Evolutionary conservation across 2,329 filamentous ascomycete species (phyloP), one percentile per base, ranked within the genome.

Genomic region (Alternaria panax): DNA sequence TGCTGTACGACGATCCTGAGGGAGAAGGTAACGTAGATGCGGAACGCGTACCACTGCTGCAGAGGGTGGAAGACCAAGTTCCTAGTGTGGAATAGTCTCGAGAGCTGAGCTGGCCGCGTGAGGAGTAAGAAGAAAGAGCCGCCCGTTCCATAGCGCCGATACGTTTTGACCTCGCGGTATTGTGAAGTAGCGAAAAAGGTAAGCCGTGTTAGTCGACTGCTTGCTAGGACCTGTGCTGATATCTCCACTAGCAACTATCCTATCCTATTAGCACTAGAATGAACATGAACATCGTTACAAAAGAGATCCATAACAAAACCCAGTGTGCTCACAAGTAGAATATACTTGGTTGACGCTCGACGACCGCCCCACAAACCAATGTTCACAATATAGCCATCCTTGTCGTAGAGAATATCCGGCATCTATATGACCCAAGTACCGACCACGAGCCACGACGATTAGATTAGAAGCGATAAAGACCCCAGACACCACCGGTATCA

Each of bases 21-120:
- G 62, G 73, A n/a, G 73, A 73, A 6, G 71, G 73, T 4, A 68
- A 71, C 14, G 56, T 77, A 28, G 78, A 82, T 59, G 80, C 77
- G 11, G 82, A 83, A 68, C 75, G 77, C 43, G 78, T 80, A 66
- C 82, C 82, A n/a, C 64, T 84, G 64, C 62, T 83, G 61, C 69
- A 67, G 52, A 76, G 82, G 52, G 64, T 83, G 16, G 73, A 73
- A 59, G 81, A 83, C 66, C 81, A 84, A 68, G 62, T 78, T 18
- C 74, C 75, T 6, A 65, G 66, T 46, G 58, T 71, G 28, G 66
- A 73, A 48, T 62, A 68, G 51, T 54, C 22, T 14, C 38, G 24
- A 22, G 2, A 41, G 25, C n/a, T 28, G 12, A 34, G 45, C 28
- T 36, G 7, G 14, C 25, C 51, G 7, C 38, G 36, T 7, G 46